Evolutionary conservation across 1,284 basidiomycete species (phyloP).

Genomic region (Takashimella tepidaria): DNA sequence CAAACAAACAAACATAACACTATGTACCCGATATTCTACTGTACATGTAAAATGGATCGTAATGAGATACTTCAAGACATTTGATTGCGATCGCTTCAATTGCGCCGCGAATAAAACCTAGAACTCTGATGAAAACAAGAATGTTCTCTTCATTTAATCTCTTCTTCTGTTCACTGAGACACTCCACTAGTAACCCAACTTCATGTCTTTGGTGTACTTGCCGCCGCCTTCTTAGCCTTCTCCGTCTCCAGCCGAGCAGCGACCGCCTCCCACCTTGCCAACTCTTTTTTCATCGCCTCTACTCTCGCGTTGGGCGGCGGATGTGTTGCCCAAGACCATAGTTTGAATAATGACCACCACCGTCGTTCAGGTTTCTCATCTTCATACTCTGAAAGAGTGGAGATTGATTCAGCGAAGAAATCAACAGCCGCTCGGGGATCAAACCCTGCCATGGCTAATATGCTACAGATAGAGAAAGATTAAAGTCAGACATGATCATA

Average conservation of each 20-base stretch:
- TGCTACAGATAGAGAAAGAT: conserved; percentile 48
- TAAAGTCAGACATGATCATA: no score
- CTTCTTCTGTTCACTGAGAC: no score
- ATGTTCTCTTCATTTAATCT: no score
- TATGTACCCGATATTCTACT: no score
- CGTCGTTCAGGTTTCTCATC: conserved; percentile 9
- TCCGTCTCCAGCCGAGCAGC: not conserved
- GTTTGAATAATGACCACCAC: conserved; percentile 30
- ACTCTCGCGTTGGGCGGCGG: conserved; percentile 61
- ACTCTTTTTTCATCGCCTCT: conserved; percentile 57
- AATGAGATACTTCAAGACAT: no score
- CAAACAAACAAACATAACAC: no score
- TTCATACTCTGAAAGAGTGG: conserved; percentile 36
- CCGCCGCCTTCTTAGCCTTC: not conserved
- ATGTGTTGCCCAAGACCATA: conserved; percentile 51
- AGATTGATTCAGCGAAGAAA: conserved; percentile 32
- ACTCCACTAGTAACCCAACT: no score
- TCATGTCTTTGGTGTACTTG: no score
- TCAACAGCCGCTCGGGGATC: conserved; percentile 57
- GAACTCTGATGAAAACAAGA: no score
- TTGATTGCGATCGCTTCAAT: no score
- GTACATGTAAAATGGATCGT: no score
- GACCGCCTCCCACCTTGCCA: conserved; percentile 61
- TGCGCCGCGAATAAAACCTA: no score
- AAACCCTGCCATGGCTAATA: conserved; percentile 81